These are phyloP conservation scores for Coemansia reversa DNA, from an alignment of 192 early-diverging fungal species.

Conservation along the genomic window DNA sequence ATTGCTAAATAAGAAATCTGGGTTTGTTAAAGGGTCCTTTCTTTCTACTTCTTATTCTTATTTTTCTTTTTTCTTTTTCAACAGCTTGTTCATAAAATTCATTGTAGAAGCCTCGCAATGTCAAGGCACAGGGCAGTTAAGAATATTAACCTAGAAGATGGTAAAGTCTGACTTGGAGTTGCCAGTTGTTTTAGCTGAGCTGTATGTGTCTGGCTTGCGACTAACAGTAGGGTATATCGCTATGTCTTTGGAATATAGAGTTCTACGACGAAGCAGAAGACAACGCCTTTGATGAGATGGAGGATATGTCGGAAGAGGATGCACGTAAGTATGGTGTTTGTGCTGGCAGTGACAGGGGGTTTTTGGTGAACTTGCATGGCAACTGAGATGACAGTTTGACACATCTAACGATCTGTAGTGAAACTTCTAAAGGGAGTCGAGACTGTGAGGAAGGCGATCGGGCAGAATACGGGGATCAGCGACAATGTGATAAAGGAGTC, in stretches of 20 bases:
- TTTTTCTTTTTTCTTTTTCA: slow-evolving; percentile 3
- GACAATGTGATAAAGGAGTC: slow-evolving; percentile 68
- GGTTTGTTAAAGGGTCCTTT: background rate
- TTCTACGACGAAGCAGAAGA: slow-evolving; percentile 45
- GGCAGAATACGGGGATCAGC: slow-evolving; percentile 54
- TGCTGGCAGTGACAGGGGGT: no score
- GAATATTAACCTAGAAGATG: slow-evolving; percentile 50
- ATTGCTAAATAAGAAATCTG: no score
- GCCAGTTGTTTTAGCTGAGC: background rate
- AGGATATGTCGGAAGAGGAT: slow-evolving; percentile 52
- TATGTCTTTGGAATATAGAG: slow-evolving; percentile 23
- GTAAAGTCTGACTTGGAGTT: slow-evolving; percentile 7
- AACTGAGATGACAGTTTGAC: background rate
- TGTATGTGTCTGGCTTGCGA: background rate
- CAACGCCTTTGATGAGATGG: slow-evolving; percentile 36
- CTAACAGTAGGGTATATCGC: background rate
- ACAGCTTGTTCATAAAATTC: background rate
- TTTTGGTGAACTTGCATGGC: background rate
- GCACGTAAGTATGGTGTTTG: slow-evolving; percentile 15
- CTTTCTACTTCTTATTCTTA: slow-evolving; percentile 2
- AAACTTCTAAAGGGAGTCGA: slow-evolving; percentile 58
- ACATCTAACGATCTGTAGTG: slow-evolving; percentile 18
- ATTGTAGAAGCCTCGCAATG: slow-evolving; percentile 22
- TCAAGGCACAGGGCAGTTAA: slow-evolving; percentile 49
- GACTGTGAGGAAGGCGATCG: slow-evolving; percentile 63